Evolutionary conservation across 495 filamentous ascomycete genomes (phyloP).

Genomic region (Thozetella sp.): DNA sequence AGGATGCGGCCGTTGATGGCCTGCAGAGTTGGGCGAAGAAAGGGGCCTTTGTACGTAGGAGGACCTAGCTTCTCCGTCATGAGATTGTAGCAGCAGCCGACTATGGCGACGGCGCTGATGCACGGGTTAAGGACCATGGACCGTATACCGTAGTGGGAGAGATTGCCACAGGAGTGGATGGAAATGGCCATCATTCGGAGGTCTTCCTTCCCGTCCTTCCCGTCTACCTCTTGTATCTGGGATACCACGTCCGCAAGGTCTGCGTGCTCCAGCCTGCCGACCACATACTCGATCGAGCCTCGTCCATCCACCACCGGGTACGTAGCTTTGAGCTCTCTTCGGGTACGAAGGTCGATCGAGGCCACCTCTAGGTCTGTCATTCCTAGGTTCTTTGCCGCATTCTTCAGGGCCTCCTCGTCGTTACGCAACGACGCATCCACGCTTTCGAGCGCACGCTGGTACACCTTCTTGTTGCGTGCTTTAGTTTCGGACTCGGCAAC

Average conservation of each 20-base stretch:
- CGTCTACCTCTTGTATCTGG: constrained; percentile 30
- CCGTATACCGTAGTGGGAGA: constrained; percentile 91
- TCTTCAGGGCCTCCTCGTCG: constrained; percentile 38
- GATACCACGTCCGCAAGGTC: constrained; percentile 59
- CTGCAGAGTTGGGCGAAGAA: constrained; percentile 64
- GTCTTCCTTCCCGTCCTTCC: constrained; percentile 26
- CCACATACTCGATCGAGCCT: constrained; percentile 69
- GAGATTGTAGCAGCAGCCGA: constrained; percentile 98
- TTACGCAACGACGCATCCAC: constrained; percentile 34
- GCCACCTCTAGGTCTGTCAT: constrained; percentile 31
- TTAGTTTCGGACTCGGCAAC: constrained; percentile 67
- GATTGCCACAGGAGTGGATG: constrained; percentile 95
- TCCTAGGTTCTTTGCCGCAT: constrained; percentile 31
- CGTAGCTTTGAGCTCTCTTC: constrained; percentile 41
- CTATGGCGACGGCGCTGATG: constrained; percentile 86
- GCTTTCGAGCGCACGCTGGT: constrained; percentile 47
- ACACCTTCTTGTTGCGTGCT: constrained; percentile 76
- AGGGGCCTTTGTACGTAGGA: constrained; percentile 78
- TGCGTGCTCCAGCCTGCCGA: constrained; percentile 58
- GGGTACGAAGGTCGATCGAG: constrained; percentile 45
- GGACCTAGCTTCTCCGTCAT: constrained; percentile 87
- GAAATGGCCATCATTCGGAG: constrained; percentile 82
- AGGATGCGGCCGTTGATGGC: constrained; percentile 48
- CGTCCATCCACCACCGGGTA: constrained; percentile 56
- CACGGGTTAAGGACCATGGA: constrained; percentile 81